Evolutionary conservation across 2,329 filamentous ascomycete species (phyloP).

Genomic region (Fusarium brachygibbosum): DNA sequence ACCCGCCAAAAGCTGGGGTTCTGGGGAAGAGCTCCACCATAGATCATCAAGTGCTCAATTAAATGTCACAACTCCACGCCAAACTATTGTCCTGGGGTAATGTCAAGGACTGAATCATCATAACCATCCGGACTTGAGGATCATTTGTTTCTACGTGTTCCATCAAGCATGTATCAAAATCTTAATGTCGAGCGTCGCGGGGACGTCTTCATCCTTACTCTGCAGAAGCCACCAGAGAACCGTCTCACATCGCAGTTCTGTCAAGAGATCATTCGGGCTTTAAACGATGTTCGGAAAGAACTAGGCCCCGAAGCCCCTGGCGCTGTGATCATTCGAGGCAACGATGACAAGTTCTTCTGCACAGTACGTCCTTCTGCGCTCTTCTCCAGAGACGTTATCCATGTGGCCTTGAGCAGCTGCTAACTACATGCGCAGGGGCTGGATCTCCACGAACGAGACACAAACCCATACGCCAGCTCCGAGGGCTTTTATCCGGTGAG

Average conservation of each 20-base stretch:
- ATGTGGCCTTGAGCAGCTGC: background rate
- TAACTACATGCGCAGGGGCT: background rate
- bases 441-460: conserved; percentile 2
- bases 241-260: conserved; percentile 13
- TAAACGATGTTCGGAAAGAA: background rate
- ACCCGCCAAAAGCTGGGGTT: background rate
- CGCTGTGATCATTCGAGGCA: conserved; percentile 1
- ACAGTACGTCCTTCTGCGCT: background rate
- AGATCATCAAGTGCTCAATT: background rate
- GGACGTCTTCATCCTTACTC: conserved; percentile 4
- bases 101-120: background rate
- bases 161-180: background rate
- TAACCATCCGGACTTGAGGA: background rate
- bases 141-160: background rate
- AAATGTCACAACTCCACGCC: no score
- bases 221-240: conserved; percentile 13
- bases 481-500: conserved; percentile 10
- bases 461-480: conserved; percentile 5
- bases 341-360: conserved; percentile 11
- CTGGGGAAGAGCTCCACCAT: background rate
- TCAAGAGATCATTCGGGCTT: background rate
- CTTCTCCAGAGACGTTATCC: no score
- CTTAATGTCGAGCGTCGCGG: background rate
- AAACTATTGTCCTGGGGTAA: no score
- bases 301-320: background rate